phyloP scores from a whole-genome alignment of 2,329 filamentous ascomycete species.

The Botrytis aclada region DNA sequence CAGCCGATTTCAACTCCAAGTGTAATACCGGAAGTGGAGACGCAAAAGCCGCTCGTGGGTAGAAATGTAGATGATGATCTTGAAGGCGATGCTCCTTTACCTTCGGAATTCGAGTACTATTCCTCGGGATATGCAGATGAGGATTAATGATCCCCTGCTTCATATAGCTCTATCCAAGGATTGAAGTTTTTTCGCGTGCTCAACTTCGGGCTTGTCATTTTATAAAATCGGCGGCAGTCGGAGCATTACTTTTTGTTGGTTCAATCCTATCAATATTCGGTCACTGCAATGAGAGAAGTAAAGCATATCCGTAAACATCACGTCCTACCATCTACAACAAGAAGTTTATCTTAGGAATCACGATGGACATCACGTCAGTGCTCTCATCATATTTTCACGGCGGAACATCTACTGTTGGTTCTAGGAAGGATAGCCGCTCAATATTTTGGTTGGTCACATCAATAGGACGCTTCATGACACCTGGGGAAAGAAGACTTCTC shows the following conservation, averaged over 20 bases:
- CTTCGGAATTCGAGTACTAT: conserved; percentile 27
- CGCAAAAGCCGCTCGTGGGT: background rate
- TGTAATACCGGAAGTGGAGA: background rate
- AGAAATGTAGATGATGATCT: conserved; percentile 19
- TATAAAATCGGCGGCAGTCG: background rate
- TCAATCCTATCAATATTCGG: background rate
- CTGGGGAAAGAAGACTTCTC: accelerated
- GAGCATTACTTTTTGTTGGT: background rate
- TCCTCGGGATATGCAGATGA: conserved; percentile 25
- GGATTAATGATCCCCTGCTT: conserved; percentile 16
- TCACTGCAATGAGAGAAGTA: background rate
- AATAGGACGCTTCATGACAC: accelerated
- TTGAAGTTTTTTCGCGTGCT: background rate
- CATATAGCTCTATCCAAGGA: background rate
- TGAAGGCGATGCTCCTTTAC: conserved; percentile 23
- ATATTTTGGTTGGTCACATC: background rate
- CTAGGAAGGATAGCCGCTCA: background rate
- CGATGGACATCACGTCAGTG: too few species aligned
- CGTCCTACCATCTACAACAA: background rate
- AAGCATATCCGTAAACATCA: background rate
- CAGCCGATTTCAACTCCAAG: background rate
- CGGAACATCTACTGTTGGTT: background rate
- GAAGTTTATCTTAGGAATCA: too few species aligned
- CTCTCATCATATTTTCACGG: background rate
- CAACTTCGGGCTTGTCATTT: background rate